Evolutionary conservation across 495 filamentous ascomycete genomes (phyloP).

Genomic region (Jackrogersella minutella): DNA sequence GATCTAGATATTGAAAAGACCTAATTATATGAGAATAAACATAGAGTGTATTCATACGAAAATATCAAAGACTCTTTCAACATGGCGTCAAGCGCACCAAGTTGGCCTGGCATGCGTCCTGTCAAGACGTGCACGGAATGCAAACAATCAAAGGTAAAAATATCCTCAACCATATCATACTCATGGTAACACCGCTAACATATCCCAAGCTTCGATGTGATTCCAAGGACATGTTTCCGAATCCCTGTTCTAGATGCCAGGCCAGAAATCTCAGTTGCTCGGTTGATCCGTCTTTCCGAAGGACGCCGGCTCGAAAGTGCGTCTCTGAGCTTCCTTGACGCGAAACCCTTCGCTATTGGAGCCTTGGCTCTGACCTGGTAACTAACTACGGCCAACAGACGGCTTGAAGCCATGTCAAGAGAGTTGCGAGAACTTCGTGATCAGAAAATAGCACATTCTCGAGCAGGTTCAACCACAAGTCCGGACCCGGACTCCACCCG

Average conservation of each 20-base stretch:
- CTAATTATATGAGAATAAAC: not conserved
- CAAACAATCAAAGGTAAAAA: slow-evolving; percentile 44
- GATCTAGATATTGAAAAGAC: not conserved
- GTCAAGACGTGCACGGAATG: slow-evolving; percentile 46
- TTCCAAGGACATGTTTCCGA: slow-evolving; percentile 45
- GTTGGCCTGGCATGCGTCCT: slow-evolving; percentile 36
- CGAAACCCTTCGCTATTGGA: not conserved
- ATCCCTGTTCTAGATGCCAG: slow-evolving; percentile 43
- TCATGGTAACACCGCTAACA: slow-evolving; percentile 5
- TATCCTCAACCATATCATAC: not conserved
- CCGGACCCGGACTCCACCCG: slow-evolving; percentile 35
- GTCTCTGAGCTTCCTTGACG: slow-evolving; percentile 1
- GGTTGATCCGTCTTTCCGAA: slow-evolving; percentile 45
- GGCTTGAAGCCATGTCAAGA: slow-evolving; percentile 46
- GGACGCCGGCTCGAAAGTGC: slow-evolving; percentile 44
- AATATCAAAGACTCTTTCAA: slow-evolving; percentile 4
- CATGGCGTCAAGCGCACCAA: slow-evolving; percentile 33
- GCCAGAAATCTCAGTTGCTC: slow-evolving; percentile 37
- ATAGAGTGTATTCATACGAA: not conserved
- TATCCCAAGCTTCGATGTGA: slow-evolving; percentile 42
- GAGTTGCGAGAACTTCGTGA: slow-evolving; percentile 45
- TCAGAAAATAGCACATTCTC: slow-evolving; percentile 26
- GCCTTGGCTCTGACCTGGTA: not conserved
- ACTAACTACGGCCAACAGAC: slow-evolving; percentile 26
- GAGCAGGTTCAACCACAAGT: slow-evolving; percentile 34